Percentiles rank a stretch among this genome's conserved stretches.
phyloP scores from a whole-genome alignment of 2,329 filamentous ascomycete species.

The Fusarium sp. region DNA sequence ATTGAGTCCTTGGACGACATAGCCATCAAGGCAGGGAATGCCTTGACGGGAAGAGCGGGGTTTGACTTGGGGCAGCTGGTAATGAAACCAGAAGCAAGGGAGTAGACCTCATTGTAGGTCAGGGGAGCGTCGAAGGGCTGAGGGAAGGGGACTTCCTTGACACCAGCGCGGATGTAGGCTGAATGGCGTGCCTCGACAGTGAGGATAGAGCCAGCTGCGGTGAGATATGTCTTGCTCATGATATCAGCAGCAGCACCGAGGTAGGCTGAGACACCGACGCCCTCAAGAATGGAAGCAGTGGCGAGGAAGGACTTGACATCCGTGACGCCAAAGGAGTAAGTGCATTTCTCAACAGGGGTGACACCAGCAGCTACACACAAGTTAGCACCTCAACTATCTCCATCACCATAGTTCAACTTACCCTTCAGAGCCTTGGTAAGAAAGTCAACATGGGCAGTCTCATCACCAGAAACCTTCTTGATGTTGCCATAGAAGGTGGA shows the following conservation, averaged over 20 bases:
- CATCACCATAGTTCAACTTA: background rate
- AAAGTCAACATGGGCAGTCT: slow-evolving; percentile 43
- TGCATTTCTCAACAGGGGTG: slow-evolving; percentile 64
- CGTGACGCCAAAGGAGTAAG: slow-evolving; percentile 70
- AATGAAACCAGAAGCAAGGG: slow-evolving; percentile 74
- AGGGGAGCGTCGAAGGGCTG: slow-evolving; percentile 72
- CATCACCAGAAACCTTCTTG: slow-evolving; percentile 67
- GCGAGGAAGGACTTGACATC: slow-evolving; percentile 69
- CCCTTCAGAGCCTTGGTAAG: slow-evolving; percentile 38
- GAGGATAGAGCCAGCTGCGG: slow-evolving; percentile 72
- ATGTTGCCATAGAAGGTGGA: slow-evolving; percentile 69
- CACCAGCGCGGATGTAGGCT: slow-evolving; percentile 66
- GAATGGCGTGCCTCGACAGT: slow-evolving; percentile 73
- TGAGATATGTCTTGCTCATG: slow-evolving; percentile 68
- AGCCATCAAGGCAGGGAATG: slow-evolving; percentile 64
- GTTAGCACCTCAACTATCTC: background rate
- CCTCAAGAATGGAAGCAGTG: slow-evolving; percentile 73
- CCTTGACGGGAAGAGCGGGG: slow-evolving; percentile 68
- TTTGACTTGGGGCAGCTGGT: slow-evolving; percentile 66
- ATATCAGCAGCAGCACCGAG: slow-evolving; percentile 72
- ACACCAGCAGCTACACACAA: slow-evolving; percentile 55
- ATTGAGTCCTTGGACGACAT: slow-evolving; percentile 43
- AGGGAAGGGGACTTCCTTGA: slow-evolving; percentile 65
- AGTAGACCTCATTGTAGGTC: slow-evolving; percentile 69
- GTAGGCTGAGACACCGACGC: slow-evolving; percentile 73